Evolutionary conservation across 176 grass and related monocot species (phyloP).

Genomic region (Oryza punctata): DNA sequence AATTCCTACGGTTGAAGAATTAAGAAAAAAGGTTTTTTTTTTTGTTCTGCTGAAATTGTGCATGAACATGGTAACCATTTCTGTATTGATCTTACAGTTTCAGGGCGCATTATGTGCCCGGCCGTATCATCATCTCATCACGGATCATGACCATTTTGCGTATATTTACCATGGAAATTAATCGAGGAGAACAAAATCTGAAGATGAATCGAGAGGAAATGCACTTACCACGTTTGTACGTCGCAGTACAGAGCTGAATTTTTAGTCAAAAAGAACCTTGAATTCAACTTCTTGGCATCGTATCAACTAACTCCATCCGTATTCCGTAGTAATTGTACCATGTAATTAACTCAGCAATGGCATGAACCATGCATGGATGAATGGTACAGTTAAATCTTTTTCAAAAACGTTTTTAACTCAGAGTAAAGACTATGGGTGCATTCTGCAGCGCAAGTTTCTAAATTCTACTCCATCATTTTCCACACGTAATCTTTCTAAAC

Average conservation of each 20-base stretch:
- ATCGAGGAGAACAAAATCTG: background rate
- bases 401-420: background rate
- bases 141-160: no score
- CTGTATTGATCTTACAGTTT: background rate
- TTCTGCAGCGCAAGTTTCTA: no score
- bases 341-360: background rate
- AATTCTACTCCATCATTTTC: no score
- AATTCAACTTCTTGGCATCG: background rate
- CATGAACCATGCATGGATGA: background rate
- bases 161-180: background rate
- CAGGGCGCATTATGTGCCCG: background rate
- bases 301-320: background rate
- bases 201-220: background rate
- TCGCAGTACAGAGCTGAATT: background rate
- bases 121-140: background rate
- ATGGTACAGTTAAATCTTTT: background rate
- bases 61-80: background rate
- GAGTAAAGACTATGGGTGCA: background rate
- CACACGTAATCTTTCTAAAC: no score
- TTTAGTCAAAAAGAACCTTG: background rate
- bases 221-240: background rate
- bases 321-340: background rate
- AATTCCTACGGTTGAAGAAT: no score
- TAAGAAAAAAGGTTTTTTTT: no score
- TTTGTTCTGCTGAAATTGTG: background rate